Base-by-base conservation (phyloP, 2,329 filamentous ascomycete genomes). In the Pseudogymnoascus sp. region DNA sequence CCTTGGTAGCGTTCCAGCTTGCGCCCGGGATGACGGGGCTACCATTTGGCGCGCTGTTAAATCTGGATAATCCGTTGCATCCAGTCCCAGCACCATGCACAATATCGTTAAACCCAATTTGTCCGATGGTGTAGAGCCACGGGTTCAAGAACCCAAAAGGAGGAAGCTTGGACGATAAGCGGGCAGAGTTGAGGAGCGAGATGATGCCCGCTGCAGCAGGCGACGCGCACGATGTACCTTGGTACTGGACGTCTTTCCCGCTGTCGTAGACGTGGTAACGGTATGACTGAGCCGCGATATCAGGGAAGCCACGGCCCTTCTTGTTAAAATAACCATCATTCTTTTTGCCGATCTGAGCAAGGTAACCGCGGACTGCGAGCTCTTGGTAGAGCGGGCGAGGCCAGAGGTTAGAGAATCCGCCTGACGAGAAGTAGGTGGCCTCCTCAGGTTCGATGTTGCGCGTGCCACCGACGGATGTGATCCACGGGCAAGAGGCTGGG, bases 391-490 rank as follows among this genome's bases (percentile, higher is more conserved):
- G 66, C 0, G 80, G 79, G 1, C 74, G 74, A 6, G 71, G 17
- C 65, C 80, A 82, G 71, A 80, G 79, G 68, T 80, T 75, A 65
- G 76, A 78, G 72, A 82, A 82, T 5, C 80, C 80, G 4, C 76
- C 44, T 75, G n/a, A 70, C 68, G 61, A 74, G 41, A 75, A 75
- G 35, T 75, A 76, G 17, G 75, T 78, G 5, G 76, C 75, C 21
- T 76, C 73, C 65, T 82, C 81, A 5, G 80, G 80, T 58, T 75
- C 68, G 60, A 78, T 75, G 62, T 77, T 74, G 68, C 75, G 74
- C 1, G 84, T 85, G 2, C 83, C 85, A n/a, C 87, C 86, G 2
- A 89, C 81, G 2, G 80, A 74, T 1, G 86, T 89, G n/a, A 89
- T 81, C 71, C 81, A 89, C 0, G 86, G 86, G 68, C 87, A 90